Percentiles rank a stretch among this genome's conserved stretches.
Conservation (phyloP, 192 early-diverging fungal genomes). For the Spinellus fusiger region DNA sequence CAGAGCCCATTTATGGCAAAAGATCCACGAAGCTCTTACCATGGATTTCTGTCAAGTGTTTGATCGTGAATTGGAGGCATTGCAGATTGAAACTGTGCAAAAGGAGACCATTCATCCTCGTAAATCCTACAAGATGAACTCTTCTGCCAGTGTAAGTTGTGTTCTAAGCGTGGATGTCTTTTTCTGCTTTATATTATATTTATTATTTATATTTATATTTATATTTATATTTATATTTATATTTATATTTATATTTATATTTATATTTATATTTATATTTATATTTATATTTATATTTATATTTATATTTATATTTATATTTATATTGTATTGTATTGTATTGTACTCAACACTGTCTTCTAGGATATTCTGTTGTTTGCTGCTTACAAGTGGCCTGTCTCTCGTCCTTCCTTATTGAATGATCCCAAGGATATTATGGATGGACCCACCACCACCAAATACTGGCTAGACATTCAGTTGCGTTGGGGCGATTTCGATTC, state of each 20-base stretch:
- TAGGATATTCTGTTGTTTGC: constrained; percentile 90
- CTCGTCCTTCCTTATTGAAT: constrained; percentile 86
- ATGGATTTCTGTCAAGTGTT: constrained; percentile 85
- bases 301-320: no score
- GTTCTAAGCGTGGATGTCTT: no score
- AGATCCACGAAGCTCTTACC: constrained; percentile 84
- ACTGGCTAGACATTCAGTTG: constrained; percentile 98
- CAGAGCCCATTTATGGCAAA: constrained; percentile 98
- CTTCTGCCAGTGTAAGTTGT: constrained; percentile 42
- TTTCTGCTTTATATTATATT: no score
- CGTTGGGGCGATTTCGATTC: constrained; percentile 99
- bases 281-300: no score
- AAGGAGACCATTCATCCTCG: constrained; percentile 99
- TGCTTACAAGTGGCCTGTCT: constrained; percentile 97
- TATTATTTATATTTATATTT: no score
- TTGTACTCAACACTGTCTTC: constrained; percentile 46
- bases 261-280: no score
- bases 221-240: no score
- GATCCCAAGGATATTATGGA: constrained; percentile 96
- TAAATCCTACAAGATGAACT: constrained; percentile 99
- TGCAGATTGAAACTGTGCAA: constrained; percentile 97
- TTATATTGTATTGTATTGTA: neutral
- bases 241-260: no score
- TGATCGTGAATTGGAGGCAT: constrained; percentile 93
- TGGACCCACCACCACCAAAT: constrained; percentile 92